Base-by-base conservation (phyloP, 495 filamentous ascomycete species). In the Cercophora newfieldiana region DNA sequence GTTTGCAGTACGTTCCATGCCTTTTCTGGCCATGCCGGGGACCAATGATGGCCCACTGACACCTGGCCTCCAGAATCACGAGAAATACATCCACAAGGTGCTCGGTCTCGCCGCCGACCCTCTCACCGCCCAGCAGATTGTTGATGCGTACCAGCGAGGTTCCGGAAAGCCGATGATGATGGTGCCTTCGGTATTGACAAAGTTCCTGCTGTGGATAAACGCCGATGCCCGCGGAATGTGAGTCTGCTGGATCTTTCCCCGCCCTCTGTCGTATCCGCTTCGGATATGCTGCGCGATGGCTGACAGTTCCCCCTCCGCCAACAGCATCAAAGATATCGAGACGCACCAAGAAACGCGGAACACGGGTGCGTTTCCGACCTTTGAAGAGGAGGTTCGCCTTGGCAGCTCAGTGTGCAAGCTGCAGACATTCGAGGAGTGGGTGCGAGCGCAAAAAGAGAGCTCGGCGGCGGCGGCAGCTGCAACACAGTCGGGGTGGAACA, bases 381-480 rank as follows among this genome's bases (percentile, higher is more conserved):
- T 68, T 30, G 66, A 63, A 7, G 65, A 59, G n/a, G 73, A 77
- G 57, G 59, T 75, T 10, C 65, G 51, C n/a, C 56, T 73, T 19
- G 70, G 73, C 12, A 63, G 70, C 25, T 61, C 66, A n/a, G 67
- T 72, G 1, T 73, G 65, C 50, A 58, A 69, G 33, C 59, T 77
- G 64, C 68, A 68, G 62, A 71, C 33, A 0, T 75, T 64, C 51
- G 67, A 69, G 22, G 68, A 72, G 48, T 74, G 74, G 74, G 65
- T 50, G 16, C 44, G 64, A 47, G 33, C 14, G 12, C 19, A 21
- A 4, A 25, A 53, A 14, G 47, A 44, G 18, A 28, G 25, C 12
- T 14, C 50, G 18, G 37, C 37, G 1, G 59, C 37, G 24, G 37
- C 37, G 1, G 59, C 37, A 18, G 59, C 59, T 2, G 14, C 18